Percentiles rank a stretch among this genome's conserved stretches.
Evolutionary conservation across 352 stramenopile species (phyloP).

Genomic region (Phytophthora tubulina): DNA sequence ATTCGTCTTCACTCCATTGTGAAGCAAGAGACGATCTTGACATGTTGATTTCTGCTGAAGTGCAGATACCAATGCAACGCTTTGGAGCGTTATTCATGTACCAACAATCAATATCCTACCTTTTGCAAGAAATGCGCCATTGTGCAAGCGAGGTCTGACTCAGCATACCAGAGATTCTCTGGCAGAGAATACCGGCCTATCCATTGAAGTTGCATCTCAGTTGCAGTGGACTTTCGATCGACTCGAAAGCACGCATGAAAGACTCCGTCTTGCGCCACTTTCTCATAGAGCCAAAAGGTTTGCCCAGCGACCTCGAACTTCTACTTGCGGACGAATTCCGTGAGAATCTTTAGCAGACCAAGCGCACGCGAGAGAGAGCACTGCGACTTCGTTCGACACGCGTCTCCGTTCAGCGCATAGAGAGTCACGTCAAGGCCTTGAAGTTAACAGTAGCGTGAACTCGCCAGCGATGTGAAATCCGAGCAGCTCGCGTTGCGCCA

Average conservation of each 20-base stretch:
- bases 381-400: slow-evolving; percentile 1
- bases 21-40: slow-evolving; percentile 16
- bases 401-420: slow-evolving; percentile 18
- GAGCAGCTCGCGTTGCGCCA: no score
- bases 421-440: not conserved
- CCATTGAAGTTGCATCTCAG: not conserved
- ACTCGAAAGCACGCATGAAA: no score
- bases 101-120: slow-evolving; percentile 21
- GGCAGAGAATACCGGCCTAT: not conserved
- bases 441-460: no score
- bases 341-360: not conserved
- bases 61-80: slow-evolving; percentile 33
- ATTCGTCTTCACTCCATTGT: slow-evolving; percentile 44
- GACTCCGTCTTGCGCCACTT: not conserved
- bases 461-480: no score
- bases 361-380: slow-evolving; percentile 5
- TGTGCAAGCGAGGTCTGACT: no score
- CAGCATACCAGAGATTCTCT: no score
- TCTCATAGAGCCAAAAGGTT: no score
- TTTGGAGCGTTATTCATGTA: slow-evolving; percentile 36
- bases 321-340: not conserved
- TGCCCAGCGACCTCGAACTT: not conserved
- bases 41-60: slow-evolving; percentile 25
- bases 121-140: no score
- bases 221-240: no score